phyloP scores from a whole-genome alignment of 1,284 basidiomycete genomes.

The Malassezia arunalokei region DNA sequence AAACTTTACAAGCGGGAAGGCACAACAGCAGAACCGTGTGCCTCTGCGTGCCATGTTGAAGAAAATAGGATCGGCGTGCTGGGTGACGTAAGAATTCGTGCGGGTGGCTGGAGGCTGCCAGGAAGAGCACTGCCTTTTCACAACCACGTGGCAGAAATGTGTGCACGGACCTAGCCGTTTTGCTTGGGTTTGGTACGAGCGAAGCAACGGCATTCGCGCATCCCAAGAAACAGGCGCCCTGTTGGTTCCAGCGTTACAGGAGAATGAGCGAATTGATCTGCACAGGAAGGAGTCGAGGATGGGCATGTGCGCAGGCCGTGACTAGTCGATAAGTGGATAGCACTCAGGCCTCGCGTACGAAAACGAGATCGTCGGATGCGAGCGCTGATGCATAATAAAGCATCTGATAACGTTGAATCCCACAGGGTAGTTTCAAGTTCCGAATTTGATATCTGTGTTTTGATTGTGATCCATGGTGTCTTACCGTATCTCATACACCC shows the following conservation, averaged over 20 bases:
- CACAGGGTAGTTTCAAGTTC: neutral
- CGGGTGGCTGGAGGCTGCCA: no score
- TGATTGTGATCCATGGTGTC: no score
- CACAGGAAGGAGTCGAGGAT: no score
- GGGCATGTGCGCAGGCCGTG: constrained; percentile 68
- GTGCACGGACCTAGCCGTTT: no score
- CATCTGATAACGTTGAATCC: constrained; percentile 8
- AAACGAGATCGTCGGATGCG: constrained; percentile 56
- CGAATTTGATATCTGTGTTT: no score
- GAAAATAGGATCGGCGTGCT: neutral
- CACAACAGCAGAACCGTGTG: constrained; percentile 41
- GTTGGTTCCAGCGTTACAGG: neutral
- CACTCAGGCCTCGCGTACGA: constrained; percentile 60
- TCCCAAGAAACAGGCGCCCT: no score
- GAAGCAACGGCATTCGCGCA: no score
- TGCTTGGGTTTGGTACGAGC: no score
- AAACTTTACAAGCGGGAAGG: constrained; percentile 37
- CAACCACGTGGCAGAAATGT: no score
- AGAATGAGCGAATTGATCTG: neutral
- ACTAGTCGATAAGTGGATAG: constrained; percentile 59
- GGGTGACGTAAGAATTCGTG: no score
- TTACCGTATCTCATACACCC: no score
- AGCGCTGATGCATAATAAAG: constrained; percentile 52
- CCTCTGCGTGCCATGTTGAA: constrained; percentile 16
- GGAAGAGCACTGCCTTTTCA: no score